Base-by-base conservation (phyloP, 2,329 filamentous ascomycete genomes). In the Penicillium paneum region DNA sequence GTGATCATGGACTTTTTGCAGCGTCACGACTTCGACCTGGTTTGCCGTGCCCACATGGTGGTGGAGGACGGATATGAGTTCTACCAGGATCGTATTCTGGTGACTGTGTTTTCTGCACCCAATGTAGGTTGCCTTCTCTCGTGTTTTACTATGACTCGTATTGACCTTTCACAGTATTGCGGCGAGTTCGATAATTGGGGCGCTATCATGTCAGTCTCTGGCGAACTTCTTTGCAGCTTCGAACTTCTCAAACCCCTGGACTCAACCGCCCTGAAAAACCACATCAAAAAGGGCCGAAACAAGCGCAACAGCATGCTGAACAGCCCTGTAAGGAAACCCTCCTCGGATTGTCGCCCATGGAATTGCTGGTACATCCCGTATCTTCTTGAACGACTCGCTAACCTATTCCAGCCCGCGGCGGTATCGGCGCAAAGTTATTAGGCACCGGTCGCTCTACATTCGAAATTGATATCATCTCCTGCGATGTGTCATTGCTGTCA, bases 151-250 rank as follows among this genome's bases (percentile, higher is more conserved):
- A 3, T 5, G 24, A 36, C 7, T 70, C 72, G 8, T 62, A 64
- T 65, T 55, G 24, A 41, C 11, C 17, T 21, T 53, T 42, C 38
- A n/a, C 35, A 96, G 90, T 97, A 99, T 70, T 99, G 94, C 67
- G 94, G 94, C 63, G 94, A 99, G 74, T 99, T 99, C 64, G 94
- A 99, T 71, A 99, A 99, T 61, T 97, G 94, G 91, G 94, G 94
- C 19, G 94, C 94, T 13, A 92, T 97, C 63, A 99, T 99, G 94
- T 96, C 93, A 2, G 94, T 99, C 21, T 97, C 91, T 1, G 85
- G 84, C 13, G 94, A 97, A 73, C 77, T 99, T 49, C 83, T 99
- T 1, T 99, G 94, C 77, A 97, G 92, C 71, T 99, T 99, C 69
- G 94, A 99, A 75, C 81, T 99, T 15, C 81, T 99, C 57, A 99